Conservation (phyloP, 176 grass and related monocot species). For the Zea luxurians region DNA sequence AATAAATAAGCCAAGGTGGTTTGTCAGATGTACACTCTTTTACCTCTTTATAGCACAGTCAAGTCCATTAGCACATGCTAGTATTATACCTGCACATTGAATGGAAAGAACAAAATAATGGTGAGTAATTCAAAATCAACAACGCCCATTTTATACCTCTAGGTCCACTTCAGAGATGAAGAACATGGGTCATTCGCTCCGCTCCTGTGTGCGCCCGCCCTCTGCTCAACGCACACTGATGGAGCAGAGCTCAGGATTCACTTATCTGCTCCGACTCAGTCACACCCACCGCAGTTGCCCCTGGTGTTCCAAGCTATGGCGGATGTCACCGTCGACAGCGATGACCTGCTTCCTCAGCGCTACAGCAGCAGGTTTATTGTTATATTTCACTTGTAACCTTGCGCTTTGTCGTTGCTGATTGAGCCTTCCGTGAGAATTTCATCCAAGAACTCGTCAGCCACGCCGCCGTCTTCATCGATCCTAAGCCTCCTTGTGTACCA, state of each 20-base stretch:
- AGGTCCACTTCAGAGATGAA: neutral
- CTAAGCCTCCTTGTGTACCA: conserved; percentile 86
- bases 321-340: conserved; percentile 57
- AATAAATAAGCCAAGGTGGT: too few relatives aligned
- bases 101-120: too few relatives aligned
- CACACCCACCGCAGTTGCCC: conserved; percentile 71
- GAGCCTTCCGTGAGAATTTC: conserved; percentile 45
- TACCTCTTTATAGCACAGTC: too few relatives aligned
- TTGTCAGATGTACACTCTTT: too few relatives aligned
- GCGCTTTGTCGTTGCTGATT: conserved; percentile 26
- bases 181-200: neutral
- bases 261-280: conserved; percentile 25
- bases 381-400: conserved; percentile 68
- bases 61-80: too few relatives aligned
- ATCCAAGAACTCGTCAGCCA: conserved; percentile 84
- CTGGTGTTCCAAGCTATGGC: conserved; percentile 66
- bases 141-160: neutral
- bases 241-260: neutral
- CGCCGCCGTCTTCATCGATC: conserved; percentile 90
- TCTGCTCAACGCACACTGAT: neutral
- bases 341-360: conserved; percentile 71
- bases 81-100: too few relatives aligned
- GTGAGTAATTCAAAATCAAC: neutral
- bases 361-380: conserved; percentile 55
- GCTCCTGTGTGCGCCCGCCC: neutral